Evolutionary conservation across 257 asterid genomes (phyloP), one percentile per base, ranked within the genome.

Genomic region (Rubia yunnanensis): DNA sequence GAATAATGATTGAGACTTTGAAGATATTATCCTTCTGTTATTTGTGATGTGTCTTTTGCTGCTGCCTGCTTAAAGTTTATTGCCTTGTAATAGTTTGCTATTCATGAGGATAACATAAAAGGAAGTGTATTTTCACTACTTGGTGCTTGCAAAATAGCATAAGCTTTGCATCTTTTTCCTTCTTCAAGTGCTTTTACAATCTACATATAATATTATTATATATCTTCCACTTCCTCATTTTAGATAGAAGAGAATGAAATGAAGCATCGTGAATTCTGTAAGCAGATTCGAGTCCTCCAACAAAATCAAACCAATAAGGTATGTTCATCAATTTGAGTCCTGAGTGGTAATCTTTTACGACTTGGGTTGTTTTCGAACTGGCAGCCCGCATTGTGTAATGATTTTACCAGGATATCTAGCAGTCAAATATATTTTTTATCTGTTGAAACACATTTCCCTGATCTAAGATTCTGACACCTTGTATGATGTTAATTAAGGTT

Each of bases 301-400:
- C 84, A 78, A 82, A 78, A 92, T 79, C 83, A 79, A 77, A 75
- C 22, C 60, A 84, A 88, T 74, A 89, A 84, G 95, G 98, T 88
- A 54, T 41, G 48, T 5, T 15, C 26, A 60, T 52, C 49, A 15
- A 53, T 35, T 17, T 24, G 68, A 18, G 54, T 22, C 22, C 5
- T 59, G 1, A 2, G 4, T 5, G 24, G 35, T 7, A 17, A 48
- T 48, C 14, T 48, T 15, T 48, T 50, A 10, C 3, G 14, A 50
- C 14, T 15, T 50, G 7, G 26, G 10, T 22, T 50, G 27, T 50
- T 50, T 27, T 17, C 13, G 24, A 46, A 62, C 17, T 39, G 4
- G 53, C 54, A 38, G 35, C 54, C 13, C 5, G 23, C 18, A 49
- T 10, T 60, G 55, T 50, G 27, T 36, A 30, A 49, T 26, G 34